phyloP scores from a whole-genome alignment of 2,329 filamentous ascomycete species.

The Ilyonectria mors-panacis region DNA sequence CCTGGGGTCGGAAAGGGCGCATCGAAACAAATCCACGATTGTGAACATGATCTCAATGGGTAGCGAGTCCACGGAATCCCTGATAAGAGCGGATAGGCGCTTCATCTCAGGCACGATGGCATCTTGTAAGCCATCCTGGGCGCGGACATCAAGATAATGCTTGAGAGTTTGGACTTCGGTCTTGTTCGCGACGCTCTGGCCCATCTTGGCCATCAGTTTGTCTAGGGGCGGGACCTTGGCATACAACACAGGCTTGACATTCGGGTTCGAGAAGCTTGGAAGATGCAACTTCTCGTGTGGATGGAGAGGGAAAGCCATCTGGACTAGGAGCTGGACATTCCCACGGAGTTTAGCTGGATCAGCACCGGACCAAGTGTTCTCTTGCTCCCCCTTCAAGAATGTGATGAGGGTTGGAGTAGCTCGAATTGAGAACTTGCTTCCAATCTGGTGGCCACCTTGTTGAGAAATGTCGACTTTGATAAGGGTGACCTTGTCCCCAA shows the following conservation, averaged over 20 bases:
- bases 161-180: conserved; percentile 75
- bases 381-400: conserved; percentile 81
- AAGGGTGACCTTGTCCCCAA: conserved; percentile 76
- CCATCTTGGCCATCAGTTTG: conserved; percentile 87
- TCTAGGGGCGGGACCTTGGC: conserved; percentile 85
- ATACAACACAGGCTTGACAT: conserved; percentile 79
- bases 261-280: conserved; percentile 76
- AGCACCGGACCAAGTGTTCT: conserved; percentile 86
- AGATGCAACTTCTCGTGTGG: conserved; percentile 80
- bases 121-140: conserved; percentile 72
- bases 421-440: conserved; percentile 75
- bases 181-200: conserved; percentile 67
- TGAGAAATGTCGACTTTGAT: conserved; percentile 87
- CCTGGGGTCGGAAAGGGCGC: conserved; percentile 82
- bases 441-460: conserved; percentile 75
- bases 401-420: conserved; percentile 93
- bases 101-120: conserved; percentile 80
- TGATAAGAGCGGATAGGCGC: conserved; percentile 74
- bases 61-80: conserved; percentile 67
- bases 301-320: conserved; percentile 83
- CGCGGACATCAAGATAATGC: conserved; percentile 77
- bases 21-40: conserved; percentile 86
- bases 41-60: conserved; percentile 80
- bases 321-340: conserved; percentile 81
- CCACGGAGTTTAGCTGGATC: conserved; percentile 77